These are phyloP conservation scores for Backusella psychrophila DNA, from an alignment of 192 early-diverging fungal genomes.

Conservation along the genomic window DNA sequence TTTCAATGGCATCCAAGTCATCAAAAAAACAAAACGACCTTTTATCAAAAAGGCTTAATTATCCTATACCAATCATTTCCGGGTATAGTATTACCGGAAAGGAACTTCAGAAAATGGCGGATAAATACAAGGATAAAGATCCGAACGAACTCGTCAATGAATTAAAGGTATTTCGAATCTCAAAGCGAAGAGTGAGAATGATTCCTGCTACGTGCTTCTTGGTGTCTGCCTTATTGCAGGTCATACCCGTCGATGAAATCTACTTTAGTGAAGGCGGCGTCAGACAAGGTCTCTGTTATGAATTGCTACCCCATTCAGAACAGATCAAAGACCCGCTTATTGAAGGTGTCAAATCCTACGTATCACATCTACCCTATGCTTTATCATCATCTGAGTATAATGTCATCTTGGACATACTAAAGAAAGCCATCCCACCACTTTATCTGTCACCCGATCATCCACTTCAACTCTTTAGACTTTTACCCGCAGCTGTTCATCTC, in stretches of 20 bases:
- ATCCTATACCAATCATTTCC: constrained; percentile 57
- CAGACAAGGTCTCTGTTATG: constrained; percentile 54
- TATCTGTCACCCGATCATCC: constrained; percentile 26
- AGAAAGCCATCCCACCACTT: constrained; percentile 24
- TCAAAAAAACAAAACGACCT: background rate
- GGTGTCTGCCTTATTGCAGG: constrained; percentile 44
- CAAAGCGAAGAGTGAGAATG: constrained; percentile 53
- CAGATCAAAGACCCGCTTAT: constrained; percentile 47
- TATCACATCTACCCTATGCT: constrained; percentile 24
- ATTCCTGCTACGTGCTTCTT: constrained; percentile 53
- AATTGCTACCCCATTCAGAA: constrained; percentile 34
- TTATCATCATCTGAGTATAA: constrained; percentile 29
- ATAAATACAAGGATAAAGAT: constrained; percentile 33
- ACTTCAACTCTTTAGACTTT: constrained; percentile 34
- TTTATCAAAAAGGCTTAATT: constrained; percentile 13
- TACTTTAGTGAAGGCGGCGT: constrained; percentile 59
- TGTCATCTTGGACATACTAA: constrained; percentile 23
- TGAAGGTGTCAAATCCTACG: constrained; percentile 41
- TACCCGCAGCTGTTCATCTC: constrained; percentile 46
- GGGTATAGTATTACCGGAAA: constrained; percentile 47
- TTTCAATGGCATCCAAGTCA: constrained; percentile 42
- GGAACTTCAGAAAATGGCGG: constrained; percentile 33
- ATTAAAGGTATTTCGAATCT: constrained; percentile 47
- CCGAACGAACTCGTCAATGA: constrained; percentile 28
- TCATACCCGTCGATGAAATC: constrained; percentile 36